These are phyloP conservation scores for Perkinsus olseni DNA, from an alignment of 169 alveolate genomes.

Conservation along the genomic window DNA sequence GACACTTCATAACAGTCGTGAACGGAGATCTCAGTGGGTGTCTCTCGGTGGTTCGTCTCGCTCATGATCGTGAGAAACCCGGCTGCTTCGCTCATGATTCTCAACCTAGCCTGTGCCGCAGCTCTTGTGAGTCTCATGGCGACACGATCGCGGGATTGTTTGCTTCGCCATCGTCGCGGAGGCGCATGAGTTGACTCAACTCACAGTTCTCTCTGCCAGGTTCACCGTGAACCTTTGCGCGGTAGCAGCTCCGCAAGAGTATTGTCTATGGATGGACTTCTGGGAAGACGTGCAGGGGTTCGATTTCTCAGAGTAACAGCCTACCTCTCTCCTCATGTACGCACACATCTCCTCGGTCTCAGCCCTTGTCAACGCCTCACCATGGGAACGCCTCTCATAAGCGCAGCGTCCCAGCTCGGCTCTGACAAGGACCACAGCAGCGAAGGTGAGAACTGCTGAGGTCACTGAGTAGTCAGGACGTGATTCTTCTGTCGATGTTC, in stretches of 20 bases:
- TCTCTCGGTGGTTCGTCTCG: too few species aligned
- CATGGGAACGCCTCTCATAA: not conserved
- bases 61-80: too few species aligned
- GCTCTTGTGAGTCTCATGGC: too few species aligned
- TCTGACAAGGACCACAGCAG: not conserved
- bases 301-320: not conserved
- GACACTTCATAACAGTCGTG: too few species aligned
- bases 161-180: too few species aligned
- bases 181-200: too few species aligned
- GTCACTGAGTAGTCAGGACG: too few species aligned
- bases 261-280: not conserved
- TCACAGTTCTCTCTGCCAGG: not conserved
- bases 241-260: not conserved
- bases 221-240: not conserved
- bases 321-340: not conserved
- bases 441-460: not conserved
- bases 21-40: too few species aligned
- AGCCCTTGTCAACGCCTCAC: not conserved
- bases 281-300: not conserved
- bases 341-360: not conserved
- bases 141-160: too few species aligned
- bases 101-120: too few species aligned
- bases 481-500: too few species aligned
- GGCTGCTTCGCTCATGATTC: too few species aligned
- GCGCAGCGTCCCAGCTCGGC: not conserved